Base-by-base conservation (phyloP, 768 basidiomycete genomes). In the Polyporus arcularius region DNA sequence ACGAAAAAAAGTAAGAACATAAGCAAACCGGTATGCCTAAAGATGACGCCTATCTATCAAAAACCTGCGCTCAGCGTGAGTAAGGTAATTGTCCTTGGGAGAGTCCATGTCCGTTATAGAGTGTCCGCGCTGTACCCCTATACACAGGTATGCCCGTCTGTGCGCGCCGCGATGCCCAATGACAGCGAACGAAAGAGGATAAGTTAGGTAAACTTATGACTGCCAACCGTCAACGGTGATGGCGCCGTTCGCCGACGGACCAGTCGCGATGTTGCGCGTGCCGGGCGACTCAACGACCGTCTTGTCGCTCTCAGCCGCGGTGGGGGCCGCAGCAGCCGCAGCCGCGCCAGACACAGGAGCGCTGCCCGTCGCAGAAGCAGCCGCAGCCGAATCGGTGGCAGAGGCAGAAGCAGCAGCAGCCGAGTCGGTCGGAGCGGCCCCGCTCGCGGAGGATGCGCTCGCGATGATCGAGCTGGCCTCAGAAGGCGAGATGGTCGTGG, bases 151-250 rank as follows among this genome's bases (percentile, higher is more conserved):
- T 16, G 18, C 15, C 15, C 18, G 42, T 43, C 42, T 43, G 42
- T 18, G 42, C 18, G 42, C 42, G 14, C 42, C 18, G 42, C 40
- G 10, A 41, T 26, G 40, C 42, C 42, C 42, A 6, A 43, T 14
- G 15, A 18, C 42, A 31, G 21, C 47, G 47, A 49, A 49, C 26
- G 26, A 49, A 49, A 18, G 47, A 49, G 35, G 26, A 49, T 49
- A 49, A 49, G 4, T 49, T 49, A 49, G 28, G 31, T 38, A 8
- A 42, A n/a, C 11, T 11, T 35, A 35, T 31, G 52, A 55, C 38
- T 50, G 30, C 79, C 83, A 79, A 14, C 85, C 86, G 49, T 78
- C 70, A 53, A 85, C 80, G 58, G 72, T 76, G 57, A 81, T 71
- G 35, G 69, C 63, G 30, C 80, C 80, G 62, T 80, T 78, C 11